Evolutionary conservation across 139 green algal species (phyloP), one percentile per base, ranked within the genome.

Genomic region (Deuterostichococcus epilithicus): DNA sequence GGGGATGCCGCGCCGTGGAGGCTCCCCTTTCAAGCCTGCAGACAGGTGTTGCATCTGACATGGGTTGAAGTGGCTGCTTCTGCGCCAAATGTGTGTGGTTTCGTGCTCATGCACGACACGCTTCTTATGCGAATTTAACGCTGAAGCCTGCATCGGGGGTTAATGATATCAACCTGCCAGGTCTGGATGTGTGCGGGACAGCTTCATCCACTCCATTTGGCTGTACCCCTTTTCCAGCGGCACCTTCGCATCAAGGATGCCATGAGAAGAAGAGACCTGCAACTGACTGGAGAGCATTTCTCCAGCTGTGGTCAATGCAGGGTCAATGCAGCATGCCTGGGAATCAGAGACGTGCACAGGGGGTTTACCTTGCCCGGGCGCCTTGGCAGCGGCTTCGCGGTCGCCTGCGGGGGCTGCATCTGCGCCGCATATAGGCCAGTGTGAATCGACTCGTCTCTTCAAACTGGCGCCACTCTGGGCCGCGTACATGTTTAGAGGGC

Each of bases 161-260:
- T n/a, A n/a, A n/a, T n/a, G n/a, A n/a, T n/a, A n/a, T n/a, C 10
- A 3, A 79, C 83, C 83, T 78, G 79, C 78, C 15, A 92, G 72
- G 75, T 89, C 81, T 28, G 73, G 45, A 5, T 79, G 52, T 30
- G 58, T 82, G 3, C 76, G 77, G 20, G 67, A 63, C 32, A 70
- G 36, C 25, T 74, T 81, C 69, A 97, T 83, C 93, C 93, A 97
- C 75, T 95, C 91, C 76, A 97, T 88, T 74, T 97, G 93, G 73
- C 87, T 95, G 80, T 91, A 97, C 6, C 93, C 93, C 66, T 95
- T 96, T 63, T 96, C 92, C 3, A 94, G 79, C 0, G 90, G 88
- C 32, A 94, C 80, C 83, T 94, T 77, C 74, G 71, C 13, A 42
- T 38, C 1, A 23, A 42, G 34, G 67, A 74, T 68, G 26, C 60